Conservation (phyloP, 2,329 filamentous ascomycete genomes). For the Volutella citrinella region DNA sequence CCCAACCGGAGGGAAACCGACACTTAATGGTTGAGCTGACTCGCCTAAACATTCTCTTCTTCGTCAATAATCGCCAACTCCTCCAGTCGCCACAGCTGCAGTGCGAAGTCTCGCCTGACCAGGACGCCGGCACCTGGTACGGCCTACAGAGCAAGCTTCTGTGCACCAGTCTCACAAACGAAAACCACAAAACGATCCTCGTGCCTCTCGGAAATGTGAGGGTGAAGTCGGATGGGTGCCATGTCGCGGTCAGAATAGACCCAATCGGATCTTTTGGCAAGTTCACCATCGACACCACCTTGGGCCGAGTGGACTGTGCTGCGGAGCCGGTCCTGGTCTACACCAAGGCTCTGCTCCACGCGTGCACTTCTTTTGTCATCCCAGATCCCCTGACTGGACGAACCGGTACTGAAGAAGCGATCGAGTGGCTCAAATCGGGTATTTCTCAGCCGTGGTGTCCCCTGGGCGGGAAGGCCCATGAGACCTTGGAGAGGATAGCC, state of each 20-base stretch:
- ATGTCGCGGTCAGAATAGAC: constrained; percentile 28
- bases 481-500: constrained; percentile 10
- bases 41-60: constrained; percentile 51
- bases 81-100: constrained; percentile 49
- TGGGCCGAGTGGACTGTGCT: constrained; percentile 56
- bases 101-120: constrained; percentile 50
- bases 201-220: constrained; percentile 43
- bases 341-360: constrained; percentile 56
- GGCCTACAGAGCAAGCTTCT: constrained; percentile 61
- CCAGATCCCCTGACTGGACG: constrained; percentile 56
- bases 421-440: constrained; percentile 48
- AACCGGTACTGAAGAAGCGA: constrained; percentile 59
- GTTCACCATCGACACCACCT: constrained; percentile 50
- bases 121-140: constrained; percentile 59
- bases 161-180: constrained; percentile 43
- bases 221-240: constrained; percentile 13
- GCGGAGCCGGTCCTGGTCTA: constrained; percentile 54
- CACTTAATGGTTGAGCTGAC: constrained; percentile 46
- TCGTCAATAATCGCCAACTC: constrained; percentile 39
- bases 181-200: constrained; percentile 47
- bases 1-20: constrained; percentile 13
- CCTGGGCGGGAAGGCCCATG: constrained; percentile 16
- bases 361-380: constrained; percentile 54
- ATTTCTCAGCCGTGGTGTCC: constrained; percentile 48
- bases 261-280: constrained; percentile 38